Base-by-base conservation (phyloP, 768 basidiomycete genomes). In the Chiua virens region DNA sequence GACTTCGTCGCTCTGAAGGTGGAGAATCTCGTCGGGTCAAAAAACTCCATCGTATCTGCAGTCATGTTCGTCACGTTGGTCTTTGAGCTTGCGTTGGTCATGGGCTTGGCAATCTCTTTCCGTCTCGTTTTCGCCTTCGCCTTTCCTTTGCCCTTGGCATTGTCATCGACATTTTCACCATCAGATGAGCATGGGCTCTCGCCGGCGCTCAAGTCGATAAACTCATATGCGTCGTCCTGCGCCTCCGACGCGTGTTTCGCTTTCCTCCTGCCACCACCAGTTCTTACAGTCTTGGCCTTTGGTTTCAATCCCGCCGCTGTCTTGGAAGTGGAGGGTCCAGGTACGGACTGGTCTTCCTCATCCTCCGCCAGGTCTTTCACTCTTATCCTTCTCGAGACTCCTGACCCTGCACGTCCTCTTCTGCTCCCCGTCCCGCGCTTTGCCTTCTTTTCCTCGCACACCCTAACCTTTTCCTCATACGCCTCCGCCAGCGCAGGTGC, bases 401-500 rank as follows among this genome's bases (percentile, higher is more conserved):
- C 42, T 5, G 49, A 41, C 25, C 47, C 48, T 14, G 17, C 30
- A 37, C 42, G 36, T 11, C 37, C 52, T 14, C 56, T 53, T 35
- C 35, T 36, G 8, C 47, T 56, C 47, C 56, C 73, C 20, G 56
- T 56, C 44, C 57, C 57, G 4, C 49, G 53, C 36, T 61, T 61
- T 32, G 50, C 57, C 59, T 79, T 86, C 53, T 66, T 64, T 49
- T 57, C 69, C 71, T 17, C 72, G 62, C 61, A 83, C 80, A 66
- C 82, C 35, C 67, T 71, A 35, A 66, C 65, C 57, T 83, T 89
- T 11, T 73, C 77, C 51, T 89, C 82, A 55, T 77, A 93, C 17
- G 77, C 77, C 38, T 78, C 69, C 5, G 86, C 85, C 21, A 95
- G 63, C 4, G 70, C 68, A 9, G 90, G 87, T 52, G 83, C 86